Evolutionary conservation across 306 rosid genomes (phyloP).

Genomic region (Prosopis cineraria): DNA sequence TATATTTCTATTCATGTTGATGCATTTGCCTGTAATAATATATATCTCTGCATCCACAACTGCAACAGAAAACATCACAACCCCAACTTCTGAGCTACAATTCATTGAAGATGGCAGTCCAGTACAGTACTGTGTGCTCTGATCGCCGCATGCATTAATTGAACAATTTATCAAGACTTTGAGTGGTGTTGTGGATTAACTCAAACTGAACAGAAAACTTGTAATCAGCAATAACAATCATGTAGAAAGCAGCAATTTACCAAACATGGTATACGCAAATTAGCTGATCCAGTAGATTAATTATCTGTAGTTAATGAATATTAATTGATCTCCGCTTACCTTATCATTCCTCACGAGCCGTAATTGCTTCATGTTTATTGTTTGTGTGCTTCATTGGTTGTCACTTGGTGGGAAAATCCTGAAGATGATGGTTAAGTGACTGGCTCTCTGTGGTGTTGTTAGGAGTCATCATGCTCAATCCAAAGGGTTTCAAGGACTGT

Average conservation of each 20-base stretch:
- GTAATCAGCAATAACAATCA: neutral
- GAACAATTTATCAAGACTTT: neutral
- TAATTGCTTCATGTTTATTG: neutral
- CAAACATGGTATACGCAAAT: conserved; percentile 21
- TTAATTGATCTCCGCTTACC: neutral
- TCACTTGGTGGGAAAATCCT: conserved; percentile 51
- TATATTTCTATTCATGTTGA: neutral
- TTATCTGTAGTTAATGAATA: no score
- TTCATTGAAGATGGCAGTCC: neutral
- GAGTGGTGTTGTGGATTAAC: neutral
- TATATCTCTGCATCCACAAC: neutral
- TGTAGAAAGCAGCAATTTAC: neutral
- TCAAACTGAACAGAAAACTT: neutral
- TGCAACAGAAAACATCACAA: neutral
- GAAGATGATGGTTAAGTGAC: conserved; percentile 44
- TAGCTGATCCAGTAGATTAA: conserved; percentile 3
- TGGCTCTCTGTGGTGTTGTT: conserved; percentile 47
- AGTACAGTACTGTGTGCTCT: neutral
- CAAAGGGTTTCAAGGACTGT: conserved; percentile 50
- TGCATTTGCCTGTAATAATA: neutral
- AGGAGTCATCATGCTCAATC: conserved; percentile 54
- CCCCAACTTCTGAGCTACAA: neutral
- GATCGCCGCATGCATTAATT: neutral
- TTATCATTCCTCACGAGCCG: conserved; percentile 16
- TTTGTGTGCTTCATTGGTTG: neutral